Evolutionary conservation across 2,329 filamentous ascomycete species (phyloP), one percentile per base, ranked within the genome.

Genomic region (Phialophora chinensis): DNA sequence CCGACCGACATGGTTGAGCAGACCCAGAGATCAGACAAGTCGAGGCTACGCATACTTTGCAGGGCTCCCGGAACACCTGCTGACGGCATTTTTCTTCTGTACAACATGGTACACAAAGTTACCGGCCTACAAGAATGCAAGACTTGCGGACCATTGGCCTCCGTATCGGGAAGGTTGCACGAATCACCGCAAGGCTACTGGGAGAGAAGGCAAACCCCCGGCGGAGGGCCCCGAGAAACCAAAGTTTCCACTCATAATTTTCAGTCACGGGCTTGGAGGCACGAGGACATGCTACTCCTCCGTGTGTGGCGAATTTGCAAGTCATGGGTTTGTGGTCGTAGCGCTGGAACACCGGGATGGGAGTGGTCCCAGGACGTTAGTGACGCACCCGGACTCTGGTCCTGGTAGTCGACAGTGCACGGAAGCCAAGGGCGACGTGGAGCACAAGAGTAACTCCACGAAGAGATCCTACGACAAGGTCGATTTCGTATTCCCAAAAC

Each of bases 301-400:
- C 17, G 79, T 90, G 1, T 90, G 87, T 70, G 86, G 87, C 7
- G 87, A 90, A 69, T 85, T 90, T 69, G 88, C 87, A 0, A 88
- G 86, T 72, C 87, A 88, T 70, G 87, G 88, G 0, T 88, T 90
- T 71, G 79, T 90, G 0, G 87, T 90, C 0, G 83, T 87, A 38
- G 86, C 87, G 0, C 73, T 90, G 27, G 88, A 91, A 75, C 88
- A 90, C 74, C 77, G 88, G 31, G 88, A 90, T 73, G 88, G 88
- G 0, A 87, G 85, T 63, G 87, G 86, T 2, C 86, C 88, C 3
- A 79, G 87, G 56, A 86, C 85, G 0, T 86, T 85, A 66, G 81
- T 90, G 64, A 90, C 88, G 71, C 81, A 88, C 54, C 79, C 81
- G 0, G 78, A 79, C 56, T 72, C 79, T 23, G 78, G 75, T 70